Percentiles rank a stretch among this genome's conserved stretches.
Evolutionary conservation across 2,329 filamentous ascomycete genomes (phyloP).

Genomic region (Fusarium floridanum): DNA sequence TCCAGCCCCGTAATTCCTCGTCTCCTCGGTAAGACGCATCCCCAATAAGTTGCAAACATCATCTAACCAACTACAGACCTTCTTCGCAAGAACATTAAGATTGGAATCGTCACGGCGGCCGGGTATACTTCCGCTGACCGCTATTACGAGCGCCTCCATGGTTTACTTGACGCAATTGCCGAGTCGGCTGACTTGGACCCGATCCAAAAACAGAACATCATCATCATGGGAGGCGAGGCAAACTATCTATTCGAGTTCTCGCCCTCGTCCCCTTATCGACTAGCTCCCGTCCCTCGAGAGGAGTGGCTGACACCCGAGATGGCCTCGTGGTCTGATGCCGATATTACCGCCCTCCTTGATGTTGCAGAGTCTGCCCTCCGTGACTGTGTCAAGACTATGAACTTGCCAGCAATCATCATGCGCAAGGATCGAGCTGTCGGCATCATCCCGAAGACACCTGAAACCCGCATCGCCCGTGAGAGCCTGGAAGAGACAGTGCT

Average conservation of each 20-base stretch:
- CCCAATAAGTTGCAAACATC: background rate
- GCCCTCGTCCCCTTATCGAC: slow-evolving; percentile 71
- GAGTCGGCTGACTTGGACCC: slow-evolving; percentile 69
- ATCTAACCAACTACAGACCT: slow-evolving; percentile 63
- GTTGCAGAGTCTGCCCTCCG: slow-evolving; percentile 86
- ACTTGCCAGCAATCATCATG: slow-evolving; percentile 82
- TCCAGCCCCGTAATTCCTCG: slow-evolving; percentile 81
- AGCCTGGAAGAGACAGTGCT: slow-evolving; percentile 95
- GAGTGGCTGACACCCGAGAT: slow-evolving; percentile 85
- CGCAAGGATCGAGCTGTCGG: slow-evolving; percentile 91
- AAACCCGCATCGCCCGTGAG: slow-evolving; percentile 82
- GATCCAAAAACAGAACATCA: slow-evolving; percentile 79
- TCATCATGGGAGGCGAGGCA: slow-evolving; percentile 95
- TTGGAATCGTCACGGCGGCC: slow-evolving; percentile 96
- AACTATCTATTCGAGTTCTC: slow-evolving; percentile 94
- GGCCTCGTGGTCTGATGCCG: slow-evolving; percentile 79
- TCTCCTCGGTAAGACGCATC: slow-evolving; percentile 60
- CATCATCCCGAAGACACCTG: slow-evolving; percentile 74
- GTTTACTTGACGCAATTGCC: slow-evolving; percentile 84
- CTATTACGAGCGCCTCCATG: slow-evolving; percentile 89
- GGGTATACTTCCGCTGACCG: slow-evolving; percentile 90
- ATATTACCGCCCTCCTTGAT: slow-evolving; percentile 86
- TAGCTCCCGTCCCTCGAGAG: slow-evolving; percentile 74
- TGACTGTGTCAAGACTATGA: slow-evolving; percentile 84
- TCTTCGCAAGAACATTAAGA: slow-evolving; percentile 80